These are phyloP conservation scores for Juglanconis juglandina DNA, from an alignment of 2,329 filamentous ascomycete genomes.

Conservation along the genomic window DNA sequence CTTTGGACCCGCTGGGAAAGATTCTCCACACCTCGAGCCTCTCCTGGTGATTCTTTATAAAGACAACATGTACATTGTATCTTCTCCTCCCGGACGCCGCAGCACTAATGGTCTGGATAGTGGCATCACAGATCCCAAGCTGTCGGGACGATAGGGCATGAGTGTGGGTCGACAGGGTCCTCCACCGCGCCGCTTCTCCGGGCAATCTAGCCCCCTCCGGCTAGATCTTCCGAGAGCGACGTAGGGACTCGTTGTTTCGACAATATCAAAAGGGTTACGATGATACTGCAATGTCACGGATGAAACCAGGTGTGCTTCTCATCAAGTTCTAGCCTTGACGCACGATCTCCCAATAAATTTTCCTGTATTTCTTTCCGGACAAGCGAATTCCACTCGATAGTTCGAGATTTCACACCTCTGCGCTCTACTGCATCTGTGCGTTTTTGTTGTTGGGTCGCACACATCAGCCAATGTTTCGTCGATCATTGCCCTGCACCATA, in stretches of 20 bases:
- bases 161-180: too few species aligned
- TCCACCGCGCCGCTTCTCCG: too few species aligned
- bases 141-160: not conserved
- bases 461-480: not conserved
- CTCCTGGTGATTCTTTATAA: not conserved
- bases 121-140: too few species aligned
- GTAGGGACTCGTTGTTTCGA: too few species aligned
- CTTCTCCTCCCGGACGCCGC: not conserved
- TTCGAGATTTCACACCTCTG: not conserved
- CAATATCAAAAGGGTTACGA: not conserved
- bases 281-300: not conserved
- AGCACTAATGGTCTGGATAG: too few species aligned
- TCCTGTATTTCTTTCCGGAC: too few species aligned
- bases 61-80: not conserved
- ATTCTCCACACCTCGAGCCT: not conserved
- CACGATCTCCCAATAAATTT: too few species aligned
- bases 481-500: conserved; percentile 1
- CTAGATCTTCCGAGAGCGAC: too few species aligned
- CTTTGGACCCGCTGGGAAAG: too few species aligned
- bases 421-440: not conserved
- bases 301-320: not conserved
- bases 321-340: not conserved
- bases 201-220: too few species aligned
- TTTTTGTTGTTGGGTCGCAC: not conserved
- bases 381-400: not conserved